Evolutionary conservation across 1,284 basidiomycete genomes (phyloP).

Genomic region (Volvariella surrecta): DNA sequence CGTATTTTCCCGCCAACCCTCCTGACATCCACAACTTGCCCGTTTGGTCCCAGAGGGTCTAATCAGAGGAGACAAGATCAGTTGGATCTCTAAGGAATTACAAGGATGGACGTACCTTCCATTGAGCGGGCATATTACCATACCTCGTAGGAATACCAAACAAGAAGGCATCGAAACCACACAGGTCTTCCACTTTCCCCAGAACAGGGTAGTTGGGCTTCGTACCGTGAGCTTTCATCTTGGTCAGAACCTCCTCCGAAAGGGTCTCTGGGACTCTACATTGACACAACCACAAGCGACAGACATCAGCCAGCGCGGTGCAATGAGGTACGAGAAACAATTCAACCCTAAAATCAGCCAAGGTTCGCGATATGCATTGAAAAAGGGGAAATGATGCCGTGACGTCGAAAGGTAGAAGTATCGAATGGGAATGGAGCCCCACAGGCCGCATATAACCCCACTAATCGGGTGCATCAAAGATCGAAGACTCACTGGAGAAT

Average conservation of each 20-base stretch:
- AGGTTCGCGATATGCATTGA: too few species aligned
- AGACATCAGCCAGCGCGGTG: too few species aligned
- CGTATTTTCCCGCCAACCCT: conserved; percentile 76
- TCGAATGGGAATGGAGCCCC: too few species aligned
- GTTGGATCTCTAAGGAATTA: not conserved
- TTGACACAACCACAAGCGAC: too few species aligned
- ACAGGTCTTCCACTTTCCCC: conserved; percentile 48
- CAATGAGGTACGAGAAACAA: too few species aligned
- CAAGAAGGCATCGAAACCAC: conserved; percentile 59
- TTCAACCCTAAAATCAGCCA: too few species aligned
- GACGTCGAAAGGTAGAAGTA: too few species aligned
- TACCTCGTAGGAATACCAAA: conserved; percentile 78
- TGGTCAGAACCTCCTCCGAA: conserved; percentile 60
- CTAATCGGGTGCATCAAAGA: too few species aligned
- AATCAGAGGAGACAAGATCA: conserved; percentile 2
- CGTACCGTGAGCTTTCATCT: conserved; percentile 65
- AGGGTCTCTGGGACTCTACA: conserved; percentile 78
- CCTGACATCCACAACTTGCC: conserved; percentile 71
- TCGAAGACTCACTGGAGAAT: conserved; percentile 58
- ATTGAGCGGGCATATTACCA: conserved; percentile 64
- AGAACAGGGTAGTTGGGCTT: conserved; percentile 70
- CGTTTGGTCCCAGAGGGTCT: conserved; percentile 80
- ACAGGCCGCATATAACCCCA: too few species aligned
- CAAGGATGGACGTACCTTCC: conserved; percentile 41
- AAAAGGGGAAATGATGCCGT: too few species aligned